Evolutionary conservation across 371 early-diverging fungal species (phyloP), one percentile per base, ranked within the genome.

Genomic region (Apophysomyces trapeziformis): DNA sequence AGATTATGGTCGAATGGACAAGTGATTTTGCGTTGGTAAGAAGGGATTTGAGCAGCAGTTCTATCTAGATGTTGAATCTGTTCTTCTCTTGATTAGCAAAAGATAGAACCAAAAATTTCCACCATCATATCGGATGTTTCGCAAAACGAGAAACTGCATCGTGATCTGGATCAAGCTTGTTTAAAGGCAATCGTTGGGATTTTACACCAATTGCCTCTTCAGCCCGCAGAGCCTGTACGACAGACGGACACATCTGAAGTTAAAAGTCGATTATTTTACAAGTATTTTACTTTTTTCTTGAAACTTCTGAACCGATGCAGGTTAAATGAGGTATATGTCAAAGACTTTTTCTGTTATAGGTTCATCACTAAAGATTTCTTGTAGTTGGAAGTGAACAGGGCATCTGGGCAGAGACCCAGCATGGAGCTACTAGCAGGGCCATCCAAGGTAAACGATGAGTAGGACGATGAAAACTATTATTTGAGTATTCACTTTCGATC

Each of bases 231-330:
- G 38, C 79, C 82, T 5, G 79, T 81, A 5, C 79, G 79, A 36
- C 90, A 88, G 37, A 75, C 79, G 0, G 89, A 89, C 41, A 72
- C 86, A 13, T 71, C 74, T 18, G 87, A 87, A 61, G 81, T 86
- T 65, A 93, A 94, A 58, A 83, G 85, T 43, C 81, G 88, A 41
- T 74, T 94, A 12, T 96, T 95, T 71, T 88, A 87, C 66, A 89
- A 90, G 45, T 95, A 95, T 77, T 91, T 96, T 70, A 81, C 82
- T 41, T 95, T 94, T 74, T 94, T 96, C 73, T 74, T 95, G 63
- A 92, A 92, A 62, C 78, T 95, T 14, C 73, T 96, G 67, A 92
- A 91, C 69, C 88, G 91, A 62, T 94, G 92, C 74, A 87, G 91
- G 46, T 77, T 89, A 14, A 74, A 78, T 3, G 90, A 89, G 69